These are phyloP conservation scores for Setomelanomma holmii DNA, from an alignment of 2,329 filamentous ascomycete species.

Conservation along the genomic window DNA sequence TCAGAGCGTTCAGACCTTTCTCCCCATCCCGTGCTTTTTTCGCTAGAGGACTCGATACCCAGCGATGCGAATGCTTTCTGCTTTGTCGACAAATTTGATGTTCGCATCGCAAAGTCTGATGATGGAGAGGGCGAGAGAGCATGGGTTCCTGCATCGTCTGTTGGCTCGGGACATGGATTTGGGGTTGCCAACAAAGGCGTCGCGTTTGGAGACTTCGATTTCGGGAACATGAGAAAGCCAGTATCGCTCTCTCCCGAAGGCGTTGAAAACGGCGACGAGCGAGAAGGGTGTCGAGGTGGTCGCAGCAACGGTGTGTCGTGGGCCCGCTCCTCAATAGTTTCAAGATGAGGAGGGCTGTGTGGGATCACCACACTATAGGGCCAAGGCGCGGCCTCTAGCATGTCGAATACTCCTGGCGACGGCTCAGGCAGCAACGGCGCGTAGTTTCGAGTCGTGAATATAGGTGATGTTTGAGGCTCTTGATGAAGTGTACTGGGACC, in stretches of 20 bases:
- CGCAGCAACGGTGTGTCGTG: constrained; percentile 11
- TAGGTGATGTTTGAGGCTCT: constrained; percentile 6
- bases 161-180: background rate
- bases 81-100: constrained; percentile 25
- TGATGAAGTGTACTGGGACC: constrained; percentile 7
- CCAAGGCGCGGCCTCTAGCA: constrained; percentile 16
- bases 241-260: background rate
- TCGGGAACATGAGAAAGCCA: background rate
- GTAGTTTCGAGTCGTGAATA: constrained; percentile 21
- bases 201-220: background rate
- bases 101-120: background rate
- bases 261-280: constrained; percentile 15
- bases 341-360: constrained; percentile 19
- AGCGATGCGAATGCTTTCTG: constrained; percentile 32
- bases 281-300: constrained; percentile 28
- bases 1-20: background rate
- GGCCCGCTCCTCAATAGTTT: constrained; percentile 27
- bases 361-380: constrained; percentile 6
- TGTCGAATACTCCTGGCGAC: constrained; percentile 26
- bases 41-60: constrained; percentile 19
- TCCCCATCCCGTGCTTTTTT: constrained; percentile 9
- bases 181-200: background rate
- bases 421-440: constrained; percentile 42
- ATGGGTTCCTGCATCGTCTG: background rate
- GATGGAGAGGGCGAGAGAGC: no score